Base-by-base conservation (phyloP, 768 basidiomycete genomes). In the Tricholoma saponaceum region DNA sequence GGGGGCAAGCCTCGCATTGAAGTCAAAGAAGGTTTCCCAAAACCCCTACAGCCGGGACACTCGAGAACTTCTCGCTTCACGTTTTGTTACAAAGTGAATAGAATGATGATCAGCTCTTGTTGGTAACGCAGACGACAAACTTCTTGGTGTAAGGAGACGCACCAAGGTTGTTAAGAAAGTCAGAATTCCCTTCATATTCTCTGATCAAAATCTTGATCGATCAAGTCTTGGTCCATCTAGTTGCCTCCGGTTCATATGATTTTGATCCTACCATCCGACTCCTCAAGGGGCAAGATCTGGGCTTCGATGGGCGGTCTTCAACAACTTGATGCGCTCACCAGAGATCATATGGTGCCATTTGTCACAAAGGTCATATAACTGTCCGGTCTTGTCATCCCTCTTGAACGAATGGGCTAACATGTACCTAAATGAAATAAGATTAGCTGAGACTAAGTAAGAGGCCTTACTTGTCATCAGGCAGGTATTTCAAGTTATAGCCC, bases 171-270 rank as follows among this genome's bases (percentile, higher is more conserved):
- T 44, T 44, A 4, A 44, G 43, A 13, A 44, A 44, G 22, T 22
- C 43, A 44, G 22, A 44, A 7, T 44, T 23, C 43, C 43, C 12
- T 9, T 44, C 43, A 44, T 44, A 23, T 44, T 23, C 22, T 44
- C 43, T 44, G 20, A 23, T 44, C 4, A 44, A 44, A 9, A 43
- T 20, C 41, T 6, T 43, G 5, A 26, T 41, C 13, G 46, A 37
- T 37, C n/a, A n/a, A n/a, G n/a, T n/a, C n/a, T n/a, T n/a, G n/a
- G n/a, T n/a, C n/a, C n/a, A n/a, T n/a, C n/a, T n/a, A 46, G 39
- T 49, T 53, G 63, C 65, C 64, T 62, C 64, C 69, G 5, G 71
- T 71, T 52, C 70, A 72, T 60, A 71, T 66, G 25, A 73, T 60
- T 47, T 69, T 61, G 25, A 70, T 63, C 37, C 58, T 56, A 12